Evolutionary conservation across 2,329 filamentous ascomycete species (phyloP).

Genomic region (Ophiostoma sp.): DNA sequence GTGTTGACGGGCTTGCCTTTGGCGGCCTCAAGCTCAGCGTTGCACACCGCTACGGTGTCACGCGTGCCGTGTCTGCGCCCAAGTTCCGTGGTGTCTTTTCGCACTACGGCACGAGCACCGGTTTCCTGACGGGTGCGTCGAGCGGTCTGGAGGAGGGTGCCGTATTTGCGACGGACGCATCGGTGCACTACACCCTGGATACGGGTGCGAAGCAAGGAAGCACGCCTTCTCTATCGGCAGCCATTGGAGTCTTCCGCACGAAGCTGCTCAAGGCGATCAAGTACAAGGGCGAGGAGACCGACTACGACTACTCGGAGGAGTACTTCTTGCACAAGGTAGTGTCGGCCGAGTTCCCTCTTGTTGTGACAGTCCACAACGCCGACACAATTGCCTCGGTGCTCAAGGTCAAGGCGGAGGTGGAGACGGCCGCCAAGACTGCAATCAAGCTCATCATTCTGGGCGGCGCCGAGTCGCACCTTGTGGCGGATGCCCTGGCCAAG

Average conservation of each 20-base stretch:
- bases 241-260: conserved; percentile 46
- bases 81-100: conserved; percentile 40
- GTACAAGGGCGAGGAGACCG: conserved; percentile 29
- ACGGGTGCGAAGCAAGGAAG: conserved; percentile 41
- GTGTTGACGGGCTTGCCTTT: conserved; percentile 51
- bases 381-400: conserved; percentile 57
- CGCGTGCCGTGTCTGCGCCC: conserved; percentile 54
- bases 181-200: conserved; percentile 53
- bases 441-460: conserved; percentile 56
- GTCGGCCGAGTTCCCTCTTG: conserved; percentile 49
- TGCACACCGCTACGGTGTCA: conserved; percentile 53
- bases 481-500: conserved; percentile 53
- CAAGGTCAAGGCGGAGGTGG: conserved; percentile 53
- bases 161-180: conserved; percentile 50
- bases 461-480: conserved; percentile 57
- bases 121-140: conserved; percentile 49
- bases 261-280: conserved; percentile 49
- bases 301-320: conserved; percentile 44
- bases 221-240: conserved; percentile 49
- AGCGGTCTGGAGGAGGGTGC: conserved; percentile 45
- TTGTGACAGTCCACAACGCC: conserved; percentile 56
- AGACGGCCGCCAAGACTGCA: conserved; percentile 34
- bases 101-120: conserved; percentile 54
- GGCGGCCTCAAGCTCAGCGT: conserved; percentile 52
- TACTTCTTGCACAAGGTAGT: conserved; percentile 52